phyloP scores from a whole-genome alignment of 192 early-diverging fungal genomes.

The Linderina pennispora region DNA sequence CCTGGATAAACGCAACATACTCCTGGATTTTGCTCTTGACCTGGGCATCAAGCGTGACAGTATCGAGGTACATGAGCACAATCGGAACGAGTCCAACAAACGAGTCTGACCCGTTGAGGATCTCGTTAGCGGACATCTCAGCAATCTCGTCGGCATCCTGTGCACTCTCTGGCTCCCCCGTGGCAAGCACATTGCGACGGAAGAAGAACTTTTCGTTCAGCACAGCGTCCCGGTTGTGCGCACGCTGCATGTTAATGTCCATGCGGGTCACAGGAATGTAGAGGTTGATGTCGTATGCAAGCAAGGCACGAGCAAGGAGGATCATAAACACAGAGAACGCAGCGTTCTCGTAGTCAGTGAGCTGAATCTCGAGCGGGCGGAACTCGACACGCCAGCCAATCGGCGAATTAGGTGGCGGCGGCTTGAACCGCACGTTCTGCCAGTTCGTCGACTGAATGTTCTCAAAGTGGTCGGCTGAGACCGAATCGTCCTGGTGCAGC shows the following conservation, averaged over 20 bases:
- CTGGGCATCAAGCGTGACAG: slow-evolving; percentile 57
- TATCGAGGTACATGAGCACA: slow-evolving; percentile 80
- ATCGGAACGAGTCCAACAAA: slow-evolving; percentile 83
- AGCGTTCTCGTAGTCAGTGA: slow-evolving; percentile 96
- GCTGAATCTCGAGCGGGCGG: slow-evolving; percentile 92
- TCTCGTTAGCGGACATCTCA: slow-evolving; percentile 83
- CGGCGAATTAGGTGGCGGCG: slow-evolving; percentile 80
- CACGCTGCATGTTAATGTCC: slow-evolving; percentile 90
- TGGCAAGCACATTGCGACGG: slow-evolving; percentile 65
- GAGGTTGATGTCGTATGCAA: slow-evolving; percentile 86
- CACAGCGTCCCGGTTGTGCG: slow-evolving; percentile 80
- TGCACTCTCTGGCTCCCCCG: neutral
- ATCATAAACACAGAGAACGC: slow-evolving; percentile 94
- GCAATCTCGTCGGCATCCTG: slow-evolving; percentile 46
- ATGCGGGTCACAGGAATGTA: slow-evolving; percentile 96
- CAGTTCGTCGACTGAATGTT: slow-evolving; percentile 99
- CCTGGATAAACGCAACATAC: slow-evolving; percentile 76
- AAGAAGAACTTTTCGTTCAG: slow-evolving; percentile 83
- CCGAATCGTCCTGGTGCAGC: slow-evolving; percentile 77
- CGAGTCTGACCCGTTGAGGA: slow-evolving; percentile 76
- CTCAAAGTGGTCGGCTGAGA: slow-evolving; percentile 93
- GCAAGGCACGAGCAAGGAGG: slow-evolving; percentile 79
- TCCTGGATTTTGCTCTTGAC: slow-evolving; percentile 63
- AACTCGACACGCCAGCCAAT: slow-evolving; percentile 99
- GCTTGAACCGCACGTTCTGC: slow-evolving; percentile 99